phyloP scores from a whole-genome alignment of 2,329 filamentous ascomycete genomes.

The Phyllosticta ampelicida region DNA sequence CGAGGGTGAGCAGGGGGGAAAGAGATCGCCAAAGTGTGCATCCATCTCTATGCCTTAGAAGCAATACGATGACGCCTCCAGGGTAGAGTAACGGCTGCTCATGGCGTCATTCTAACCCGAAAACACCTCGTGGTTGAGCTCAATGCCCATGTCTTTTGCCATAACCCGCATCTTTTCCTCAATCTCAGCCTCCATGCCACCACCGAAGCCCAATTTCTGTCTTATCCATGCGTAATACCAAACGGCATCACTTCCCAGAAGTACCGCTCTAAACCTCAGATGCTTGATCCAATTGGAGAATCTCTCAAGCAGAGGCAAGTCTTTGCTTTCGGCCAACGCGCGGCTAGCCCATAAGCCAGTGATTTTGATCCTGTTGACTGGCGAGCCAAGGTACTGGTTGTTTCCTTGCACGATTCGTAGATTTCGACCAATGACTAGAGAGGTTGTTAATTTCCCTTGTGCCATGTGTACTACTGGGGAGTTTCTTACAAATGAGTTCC shows the following conservation, averaged over 20 bases:
- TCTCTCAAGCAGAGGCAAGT: conserved; percentile 52
- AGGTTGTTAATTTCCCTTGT: too few species aligned
- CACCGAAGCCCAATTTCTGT: conserved; percentile 65
- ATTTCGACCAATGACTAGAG: conserved; percentile 79
- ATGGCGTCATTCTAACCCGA: conserved; percentile 62
- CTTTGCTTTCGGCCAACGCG: conserved; percentile 64
- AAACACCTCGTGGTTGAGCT: conserved; percentile 80
- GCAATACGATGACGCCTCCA: too few species aligned
- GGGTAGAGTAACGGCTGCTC: too few species aligned
- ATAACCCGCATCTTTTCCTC: conserved; percentile 78
- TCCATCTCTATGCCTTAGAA: too few species aligned
- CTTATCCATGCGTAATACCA: conserved; percentile 73
- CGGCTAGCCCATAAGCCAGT: conserved; percentile 83
- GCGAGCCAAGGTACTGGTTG: conserved; percentile 80
- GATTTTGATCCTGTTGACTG: conserved; percentile 86
- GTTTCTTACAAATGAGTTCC: conserved; percentile 52
- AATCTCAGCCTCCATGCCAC: conserved; percentile 89
- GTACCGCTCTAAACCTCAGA: conserved; percentile 66
- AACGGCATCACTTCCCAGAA: conserved; percentile 65
- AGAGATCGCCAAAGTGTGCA: too few species aligned
- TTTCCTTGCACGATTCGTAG: conserved; percentile 89
- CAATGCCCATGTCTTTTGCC: conserved; percentile 84
- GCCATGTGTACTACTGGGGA: too few species aligned
- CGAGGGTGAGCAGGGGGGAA: too few species aligned
- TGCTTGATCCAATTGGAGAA: conserved; percentile 64